These are phyloP conservation scores for Saccharum hybrid DNA, from an alignment of 202 grass and related monocot genomes.

Conservation along the genomic window DNA sequence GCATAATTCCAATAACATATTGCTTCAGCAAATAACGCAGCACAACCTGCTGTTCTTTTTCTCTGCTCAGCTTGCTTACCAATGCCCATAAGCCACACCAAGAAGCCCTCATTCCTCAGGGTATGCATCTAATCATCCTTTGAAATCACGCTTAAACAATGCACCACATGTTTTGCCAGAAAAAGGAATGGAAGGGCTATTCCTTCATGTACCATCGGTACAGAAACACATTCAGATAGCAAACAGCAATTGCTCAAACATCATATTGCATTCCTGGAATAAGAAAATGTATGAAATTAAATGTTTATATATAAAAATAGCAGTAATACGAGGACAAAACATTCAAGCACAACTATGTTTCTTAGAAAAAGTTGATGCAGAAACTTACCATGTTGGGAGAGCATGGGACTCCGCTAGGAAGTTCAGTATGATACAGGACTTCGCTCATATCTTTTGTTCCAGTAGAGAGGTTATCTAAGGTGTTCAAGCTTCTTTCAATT, in stretches of 20 bases:
- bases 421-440: slow-evolving; percentile 19
- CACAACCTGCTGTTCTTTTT: background rate
- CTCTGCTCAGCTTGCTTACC: background rate
- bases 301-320: background rate
- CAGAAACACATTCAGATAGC: background rate
- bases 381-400: background rate
- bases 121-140: background rate
- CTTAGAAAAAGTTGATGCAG: too few relatives aligned
- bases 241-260: background rate
- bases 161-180: background rate
- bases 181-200: background rate
- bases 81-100: background rate
- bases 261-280: background rate
- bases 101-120: background rate
- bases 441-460: slow-evolving; percentile 1
- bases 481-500: slow-evolving; percentile 47
- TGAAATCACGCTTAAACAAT: background rate
- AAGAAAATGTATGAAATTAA: background rate
- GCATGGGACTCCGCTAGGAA: slow-evolving; percentile 1
- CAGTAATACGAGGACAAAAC: background rate
- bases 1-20: background rate
- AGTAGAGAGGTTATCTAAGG: slow-evolving; percentile 21
- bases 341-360: background rate
- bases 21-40: background rate
- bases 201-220: too few relatives aligned